phyloP scores from a whole-genome alignment of 306 rosid species.

The Fragaria vesca region DNA sequence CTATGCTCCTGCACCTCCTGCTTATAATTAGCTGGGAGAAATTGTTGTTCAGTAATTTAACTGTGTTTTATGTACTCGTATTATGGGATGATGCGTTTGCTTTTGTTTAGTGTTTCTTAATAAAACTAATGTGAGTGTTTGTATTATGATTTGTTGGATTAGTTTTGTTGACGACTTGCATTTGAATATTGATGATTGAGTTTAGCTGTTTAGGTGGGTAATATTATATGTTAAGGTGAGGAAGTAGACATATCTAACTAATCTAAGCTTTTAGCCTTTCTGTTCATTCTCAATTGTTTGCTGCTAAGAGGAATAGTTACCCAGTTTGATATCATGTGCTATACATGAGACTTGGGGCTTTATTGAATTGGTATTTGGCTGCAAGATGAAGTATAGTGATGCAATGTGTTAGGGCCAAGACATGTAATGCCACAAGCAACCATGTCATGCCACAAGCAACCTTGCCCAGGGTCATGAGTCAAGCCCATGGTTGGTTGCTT shows the following conservation, averaged over 20 bases:
- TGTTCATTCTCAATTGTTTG: not conserved
- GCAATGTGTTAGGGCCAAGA: no score
- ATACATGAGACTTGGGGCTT: not conserved
- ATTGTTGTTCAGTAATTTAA: not conserved
- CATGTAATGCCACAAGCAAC: no score
- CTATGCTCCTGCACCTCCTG: slow-evolving; percentile 28
- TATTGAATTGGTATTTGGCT: not conserved
- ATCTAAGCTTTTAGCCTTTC: not conserved
- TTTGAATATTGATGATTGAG: not conserved
- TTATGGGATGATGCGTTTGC: not conserved
- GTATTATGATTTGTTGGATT: not conserved
- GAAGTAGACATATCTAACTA: not conserved
- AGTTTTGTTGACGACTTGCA: not conserved
- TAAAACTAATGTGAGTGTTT: not conserved
- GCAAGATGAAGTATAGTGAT: not conserved
- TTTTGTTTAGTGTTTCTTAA: not conserved
- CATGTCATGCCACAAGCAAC: no score
- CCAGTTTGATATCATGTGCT: not conserved
- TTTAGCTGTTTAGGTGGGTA: not conserved
- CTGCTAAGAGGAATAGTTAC: not conserved
- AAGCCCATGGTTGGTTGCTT: no score
- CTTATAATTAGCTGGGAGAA: slow-evolving; percentile 26
- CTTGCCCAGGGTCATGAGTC: no score
- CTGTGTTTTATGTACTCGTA: not conserved
- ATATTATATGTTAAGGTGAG: not conserved